Evolutionary conservation across 768 basidiomycete species (phyloP).

Genomic region (Lentinula sp.): DNA sequence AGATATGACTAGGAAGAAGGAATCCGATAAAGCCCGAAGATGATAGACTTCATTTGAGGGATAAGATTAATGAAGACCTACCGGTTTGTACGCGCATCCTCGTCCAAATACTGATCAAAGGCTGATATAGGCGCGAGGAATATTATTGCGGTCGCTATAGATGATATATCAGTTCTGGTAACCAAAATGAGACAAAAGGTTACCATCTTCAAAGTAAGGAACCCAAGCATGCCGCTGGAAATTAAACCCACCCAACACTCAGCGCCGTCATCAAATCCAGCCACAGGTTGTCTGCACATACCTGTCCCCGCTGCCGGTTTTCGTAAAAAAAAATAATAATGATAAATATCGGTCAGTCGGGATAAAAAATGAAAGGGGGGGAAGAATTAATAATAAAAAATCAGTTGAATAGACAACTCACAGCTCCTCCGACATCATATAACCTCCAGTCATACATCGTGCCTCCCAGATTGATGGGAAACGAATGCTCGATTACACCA

Average conservation of each 20-base stretch:
- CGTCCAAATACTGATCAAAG: conserved; percentile 86
- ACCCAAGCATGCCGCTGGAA: conserved; percentile 74
- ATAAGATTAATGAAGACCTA: neutral
- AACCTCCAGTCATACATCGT: conserved; percentile 68
- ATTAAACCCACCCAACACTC: neutral
- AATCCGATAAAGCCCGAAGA: too few relatives aligned
- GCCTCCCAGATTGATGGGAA: conserved; percentile 59
- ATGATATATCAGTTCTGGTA: conserved; percentile 2
- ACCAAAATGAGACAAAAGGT: conserved; percentile 8
- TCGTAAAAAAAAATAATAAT: neutral
- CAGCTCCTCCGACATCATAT: conserved; percentile 81
- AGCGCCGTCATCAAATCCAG: conserved; percentile 9
- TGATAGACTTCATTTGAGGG: too few relatives aligned
- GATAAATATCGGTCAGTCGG: neutral
- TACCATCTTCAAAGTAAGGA: conserved; percentile 81
- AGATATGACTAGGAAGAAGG: neutral
- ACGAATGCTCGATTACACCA: conserved; percentile 72
- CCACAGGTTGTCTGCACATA: conserved; percentile 14
- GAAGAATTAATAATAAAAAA: conserved; percentile 3
- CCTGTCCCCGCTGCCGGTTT: conserved; percentile 50
- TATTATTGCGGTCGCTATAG: conserved; percentile 72
- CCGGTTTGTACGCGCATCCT: conserved; percentile 72
- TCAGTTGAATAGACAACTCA: conserved; percentile 28
- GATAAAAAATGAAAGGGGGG: neutral
- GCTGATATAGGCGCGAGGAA: conserved; percentile 84